A percentile compares a stretch with the other conserved stretches of the same genome.
These are phyloP conservation scores for Entomophthora muscae DNA, from an alignment of 371 early-diverging fungal genomes.

Conservation along the genomic window DNA sequence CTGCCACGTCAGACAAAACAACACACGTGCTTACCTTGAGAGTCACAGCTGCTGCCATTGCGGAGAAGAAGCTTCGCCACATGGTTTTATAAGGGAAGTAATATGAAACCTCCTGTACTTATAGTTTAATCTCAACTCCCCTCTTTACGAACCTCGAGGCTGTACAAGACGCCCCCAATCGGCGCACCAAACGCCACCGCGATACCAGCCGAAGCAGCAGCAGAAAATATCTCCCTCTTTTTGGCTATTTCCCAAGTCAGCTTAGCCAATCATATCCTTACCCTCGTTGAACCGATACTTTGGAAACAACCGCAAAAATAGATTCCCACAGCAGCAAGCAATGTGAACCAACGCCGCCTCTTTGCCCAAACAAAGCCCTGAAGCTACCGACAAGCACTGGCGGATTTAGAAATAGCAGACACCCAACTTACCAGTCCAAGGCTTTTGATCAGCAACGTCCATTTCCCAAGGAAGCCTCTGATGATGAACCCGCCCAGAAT, in stretches of 20 bases:
- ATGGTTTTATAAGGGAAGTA: constrained; percentile 72
- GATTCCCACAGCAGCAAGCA: constrained; percentile 55
- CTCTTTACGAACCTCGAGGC: constrained; percentile 29
- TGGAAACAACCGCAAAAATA: constrained; percentile 46
- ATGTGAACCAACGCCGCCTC: constrained; percentile 75
- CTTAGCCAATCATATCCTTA: constrained; percentile 3
- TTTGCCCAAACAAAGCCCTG: constrained; percentile 58
- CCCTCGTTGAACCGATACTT: constrained; percentile 52
- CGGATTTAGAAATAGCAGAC: neutral
- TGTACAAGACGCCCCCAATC: constrained; percentile 73
- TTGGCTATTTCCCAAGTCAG: too few relatives aligned
- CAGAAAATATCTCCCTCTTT: constrained; percentile 62
- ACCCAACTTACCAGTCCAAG: constrained; percentile 29
- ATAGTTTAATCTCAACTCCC: neutral
- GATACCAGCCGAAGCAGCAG: constrained; percentile 66
- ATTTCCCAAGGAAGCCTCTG: constrained; percentile 47
- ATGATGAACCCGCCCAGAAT: constrained; percentile 74
- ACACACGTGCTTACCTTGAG: constrained; percentile 23
- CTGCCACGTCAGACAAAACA: constrained; percentile 1
- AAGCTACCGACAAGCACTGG: constrained; percentile 32
- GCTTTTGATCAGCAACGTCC: constrained; percentile 50
- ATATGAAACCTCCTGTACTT: constrained; percentile 44
- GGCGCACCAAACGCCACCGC: constrained; percentile 74
- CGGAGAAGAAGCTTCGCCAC: constrained; percentile 66
- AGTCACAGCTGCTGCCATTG: constrained; percentile 55